These are phyloP conservation scores for Zhuliangozyma blackwelliae DNA, from an alignment of 1,139 yeast genomes.

Conservation along the genomic window DNA sequence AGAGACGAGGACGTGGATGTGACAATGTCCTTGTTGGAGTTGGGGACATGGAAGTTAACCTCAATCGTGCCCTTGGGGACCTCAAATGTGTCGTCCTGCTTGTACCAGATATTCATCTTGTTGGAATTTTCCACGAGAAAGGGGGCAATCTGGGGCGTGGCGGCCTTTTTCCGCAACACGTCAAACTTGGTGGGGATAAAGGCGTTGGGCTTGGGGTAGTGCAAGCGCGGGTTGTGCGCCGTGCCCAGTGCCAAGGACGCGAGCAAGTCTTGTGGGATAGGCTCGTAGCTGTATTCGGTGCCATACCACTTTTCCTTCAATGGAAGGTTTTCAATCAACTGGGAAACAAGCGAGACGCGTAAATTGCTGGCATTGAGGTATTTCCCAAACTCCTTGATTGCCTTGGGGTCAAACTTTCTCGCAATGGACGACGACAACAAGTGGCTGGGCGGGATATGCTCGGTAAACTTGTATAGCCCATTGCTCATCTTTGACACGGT, in stretches of 20 bases:
- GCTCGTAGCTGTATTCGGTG: conserved; percentile 60
- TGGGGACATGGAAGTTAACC: conserved; percentile 63
- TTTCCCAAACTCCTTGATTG: conserved; percentile 48
- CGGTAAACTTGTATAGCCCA: conserved; percentile 33
- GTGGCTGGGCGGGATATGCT: conserved; percentile 56
- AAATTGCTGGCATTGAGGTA: conserved; percentile 57
- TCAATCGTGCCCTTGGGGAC: conserved; percentile 81
- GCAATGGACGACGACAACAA: conserved; percentile 57
- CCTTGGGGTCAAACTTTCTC: conserved; percentile 54
- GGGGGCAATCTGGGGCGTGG: conserved; percentile 32
- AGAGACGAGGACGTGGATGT: conserved; percentile 57
- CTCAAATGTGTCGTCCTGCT: conserved; percentile 84
- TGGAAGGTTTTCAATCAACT: conserved; percentile 37
- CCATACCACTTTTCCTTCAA: conserved; percentile 83
- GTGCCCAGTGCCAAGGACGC: conserved; percentile 3
- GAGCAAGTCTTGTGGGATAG: conserved; percentile 38
- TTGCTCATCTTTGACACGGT: conserved; percentile 54
- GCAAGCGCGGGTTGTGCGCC: conserved; percentile 42
- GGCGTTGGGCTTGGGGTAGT: conserved; percentile 66
- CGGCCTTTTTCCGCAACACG: conserved; percentile 42
- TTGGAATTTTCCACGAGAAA: conserved; percentile 31
- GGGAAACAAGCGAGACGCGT: conserved; percentile 56
- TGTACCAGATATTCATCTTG: conserved; percentile 67
- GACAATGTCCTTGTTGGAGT: conserved; percentile 52
- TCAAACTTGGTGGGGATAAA: conserved; percentile 78